phyloP scores from a whole-genome alignment of 768 basidiomycete species.

The Russula foetens region DNA sequence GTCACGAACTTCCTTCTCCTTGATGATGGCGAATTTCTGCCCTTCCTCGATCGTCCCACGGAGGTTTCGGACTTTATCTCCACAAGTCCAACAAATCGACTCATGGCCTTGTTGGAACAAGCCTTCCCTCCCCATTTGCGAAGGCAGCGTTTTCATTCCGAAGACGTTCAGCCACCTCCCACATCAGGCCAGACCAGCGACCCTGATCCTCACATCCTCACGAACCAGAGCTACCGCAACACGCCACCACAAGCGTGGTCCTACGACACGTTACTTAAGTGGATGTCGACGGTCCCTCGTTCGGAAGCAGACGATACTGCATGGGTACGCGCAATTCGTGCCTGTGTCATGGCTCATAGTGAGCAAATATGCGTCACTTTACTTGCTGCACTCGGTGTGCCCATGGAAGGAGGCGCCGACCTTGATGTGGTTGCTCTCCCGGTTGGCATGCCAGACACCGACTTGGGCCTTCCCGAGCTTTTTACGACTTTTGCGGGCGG shows the following conservation, averaged over 20 bases:
- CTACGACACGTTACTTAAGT: conserved; percentile 16
- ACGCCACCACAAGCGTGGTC: conserved; percentile 14
- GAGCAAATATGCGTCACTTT: conserved; percentile 20
- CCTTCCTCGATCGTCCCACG: conserved; percentile 18
- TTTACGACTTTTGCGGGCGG: conserved; percentile 1
- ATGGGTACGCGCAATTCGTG: conserved; percentile 17
- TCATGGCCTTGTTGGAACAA: conserved; percentile 20
- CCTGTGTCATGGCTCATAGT: conserved; percentile 19
- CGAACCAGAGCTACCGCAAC: background rate
- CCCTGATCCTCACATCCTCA: background rate
- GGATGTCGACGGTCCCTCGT: conserved; percentile 18
- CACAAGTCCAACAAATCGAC: conserved; percentile 18
- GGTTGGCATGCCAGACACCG: conserved; percentile 6
- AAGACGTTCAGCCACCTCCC: background rate
- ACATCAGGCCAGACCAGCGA: background rate
- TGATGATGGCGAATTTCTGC: conserved; percentile 17
- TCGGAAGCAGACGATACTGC: conserved; percentile 10
- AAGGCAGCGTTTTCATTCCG: background rate
- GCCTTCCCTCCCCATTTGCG: conserved; percentile 17
- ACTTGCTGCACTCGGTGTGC: conserved; percentile 20
- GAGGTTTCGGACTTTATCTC: conserved; percentile 19
- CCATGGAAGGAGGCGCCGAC: conserved; percentile 18
- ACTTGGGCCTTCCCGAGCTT: conserved; percentile 7
- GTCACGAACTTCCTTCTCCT: conserved; percentile 8
- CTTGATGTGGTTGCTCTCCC: conserved; percentile 13